Conservation (phyloP, 2,329 filamentous ascomycete genomes). For the Aspergillus piperis region DNA sequence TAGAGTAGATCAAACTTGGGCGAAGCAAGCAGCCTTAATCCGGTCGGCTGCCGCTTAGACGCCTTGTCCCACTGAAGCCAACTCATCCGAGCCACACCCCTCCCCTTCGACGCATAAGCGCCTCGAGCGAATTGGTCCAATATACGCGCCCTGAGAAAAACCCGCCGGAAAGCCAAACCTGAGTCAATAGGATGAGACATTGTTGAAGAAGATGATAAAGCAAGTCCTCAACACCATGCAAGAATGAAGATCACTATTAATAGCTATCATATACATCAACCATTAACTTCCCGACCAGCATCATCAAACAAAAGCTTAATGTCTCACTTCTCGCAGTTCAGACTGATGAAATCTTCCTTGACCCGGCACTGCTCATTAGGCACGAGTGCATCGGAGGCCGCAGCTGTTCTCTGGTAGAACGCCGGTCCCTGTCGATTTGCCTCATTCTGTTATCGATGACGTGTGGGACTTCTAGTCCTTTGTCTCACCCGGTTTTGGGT, state of each 20-base stretch:
- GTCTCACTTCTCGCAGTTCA: slow-evolving; percentile 11
- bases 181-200: not conserved
- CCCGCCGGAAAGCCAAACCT: not conserved
- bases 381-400: slow-evolving; percentile 16
- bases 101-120: slow-evolving; percentile 11
- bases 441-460: slow-evolving; percentile 5
- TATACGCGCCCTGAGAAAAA: not conserved
- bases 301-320: slow-evolving; percentile 1
- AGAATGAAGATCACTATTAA: not conserved
- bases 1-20: slow-evolving; percentile 6
- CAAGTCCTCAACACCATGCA: not conserved
- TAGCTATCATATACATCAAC: slow-evolving; percentile 1
- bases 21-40: slow-evolving; percentile 13
- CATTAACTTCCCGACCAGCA: not conserved
- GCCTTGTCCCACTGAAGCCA: slow-evolving; percentile 13
- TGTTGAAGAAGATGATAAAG: not conserved
- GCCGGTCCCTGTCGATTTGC: slow-evolving; percentile 1
- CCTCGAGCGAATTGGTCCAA: slow-evolving; percentile 10
- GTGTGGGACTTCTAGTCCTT: not conserved
- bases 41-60: slow-evolving; percentile 16
- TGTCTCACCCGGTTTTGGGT: not conserved
- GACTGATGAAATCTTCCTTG: slow-evolving; percentile 6
- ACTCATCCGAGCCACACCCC: slow-evolving; percentile 21
- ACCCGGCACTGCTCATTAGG: slow-evolving; percentile 16
- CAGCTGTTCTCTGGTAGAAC: not conserved